Base-by-base conservation (phyloP, 345 rosid genomes). In the Pistacia integerrima region DNA sequence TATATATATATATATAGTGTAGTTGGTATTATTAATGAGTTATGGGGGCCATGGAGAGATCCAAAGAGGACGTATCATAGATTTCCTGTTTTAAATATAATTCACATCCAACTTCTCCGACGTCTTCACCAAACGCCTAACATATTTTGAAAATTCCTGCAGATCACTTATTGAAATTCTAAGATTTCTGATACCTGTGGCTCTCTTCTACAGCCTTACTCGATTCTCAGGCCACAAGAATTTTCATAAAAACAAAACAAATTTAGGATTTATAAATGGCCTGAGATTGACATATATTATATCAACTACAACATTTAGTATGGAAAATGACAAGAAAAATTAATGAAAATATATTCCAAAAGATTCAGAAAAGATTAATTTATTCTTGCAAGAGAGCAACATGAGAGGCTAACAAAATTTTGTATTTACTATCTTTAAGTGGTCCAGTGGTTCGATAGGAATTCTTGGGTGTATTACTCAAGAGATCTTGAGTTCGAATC, bases 261-360 rank as follows among this genome's bases (percentile, higher is more conserved):
- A 30, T 1, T 30, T 30, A 30, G 33, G 1, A 30, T 30, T 30
- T 30, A 30, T 30, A 30, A 30, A 30, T 30, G 1, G 33, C 2
- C 2, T 30, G 33, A 2, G 33, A 30, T 2, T 30, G 33, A 30
- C 2, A 30, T 2, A 30, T 30, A 30, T 30, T 30, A 30, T 30
- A 30, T 30, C 33, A 30, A 30, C 33, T 30, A 30, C 33, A 30
- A 18, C 69, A n/a, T 25, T 3, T 62, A 49, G 30, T 4, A 60
- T 35, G 75, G n/a, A 64, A 49, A 36, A 51, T 35, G 68, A 64
- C 73, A 73, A 73, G 5, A 48, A 67, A 72, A 18, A 69, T 67
- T 63, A 52, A 38, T 7, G 56, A 59, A 70, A 49, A n/a, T 56
- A n/a, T 56, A 74, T 75, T 74, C 30, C 71, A 56, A 61, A 69